phyloP scores from a whole-genome alignment of 106 monocot genomes.

The Dendrobium nobile region DNA sequence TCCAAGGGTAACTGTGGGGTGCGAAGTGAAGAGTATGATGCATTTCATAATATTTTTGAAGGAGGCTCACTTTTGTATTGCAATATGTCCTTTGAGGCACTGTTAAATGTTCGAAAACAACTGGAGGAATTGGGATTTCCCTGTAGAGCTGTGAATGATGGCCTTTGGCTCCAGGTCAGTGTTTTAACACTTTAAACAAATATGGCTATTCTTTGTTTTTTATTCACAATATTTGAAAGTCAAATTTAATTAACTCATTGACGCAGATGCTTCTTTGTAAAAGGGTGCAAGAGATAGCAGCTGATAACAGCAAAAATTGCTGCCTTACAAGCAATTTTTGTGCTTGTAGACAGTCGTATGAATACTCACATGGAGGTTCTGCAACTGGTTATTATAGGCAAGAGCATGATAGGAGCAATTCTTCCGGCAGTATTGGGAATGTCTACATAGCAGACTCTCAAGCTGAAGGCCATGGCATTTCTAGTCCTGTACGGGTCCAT shows the following conservation, averaged over 20 bases:
- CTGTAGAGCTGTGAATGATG: conserved; percentile 97
- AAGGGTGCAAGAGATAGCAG: conserved; percentile 77
- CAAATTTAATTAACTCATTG: conserved; percentile 4
- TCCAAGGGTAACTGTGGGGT: conserved; percentile 30
- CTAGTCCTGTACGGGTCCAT: conserved; percentile 68
- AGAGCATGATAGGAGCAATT: conserved; percentile 56
- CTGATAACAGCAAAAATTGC: conserved; percentile 86
- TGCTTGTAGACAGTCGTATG: conserved; percentile 76
- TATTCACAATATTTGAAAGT: neutral
- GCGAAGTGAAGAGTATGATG: conserved; percentile 59
- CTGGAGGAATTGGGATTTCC: conserved; percentile 98
- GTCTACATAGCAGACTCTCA: conserved; percentile 68
- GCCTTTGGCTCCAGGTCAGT: conserved; percentile 95
- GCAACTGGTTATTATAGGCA: conserved; percentile 47
- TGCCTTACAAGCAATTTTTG: conserved; percentile 68
- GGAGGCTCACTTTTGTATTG: conserved; percentile 91
- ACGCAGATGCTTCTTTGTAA: conserved; percentile 91
- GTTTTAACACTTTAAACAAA: neutral
- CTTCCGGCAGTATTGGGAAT: conserved; percentile 44
- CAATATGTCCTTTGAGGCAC: conserved; percentile 93
- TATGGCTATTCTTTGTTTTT: neutral
- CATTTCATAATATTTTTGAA: conserved; percentile 86
- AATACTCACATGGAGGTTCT: conserved; percentile 45
- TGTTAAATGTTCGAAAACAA: conserved; percentile 81
- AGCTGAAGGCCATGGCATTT: conserved; percentile 56